Conservation (phyloP, 768 basidiomycete species). For the Brasilioporus rufonigricans region DNA sequence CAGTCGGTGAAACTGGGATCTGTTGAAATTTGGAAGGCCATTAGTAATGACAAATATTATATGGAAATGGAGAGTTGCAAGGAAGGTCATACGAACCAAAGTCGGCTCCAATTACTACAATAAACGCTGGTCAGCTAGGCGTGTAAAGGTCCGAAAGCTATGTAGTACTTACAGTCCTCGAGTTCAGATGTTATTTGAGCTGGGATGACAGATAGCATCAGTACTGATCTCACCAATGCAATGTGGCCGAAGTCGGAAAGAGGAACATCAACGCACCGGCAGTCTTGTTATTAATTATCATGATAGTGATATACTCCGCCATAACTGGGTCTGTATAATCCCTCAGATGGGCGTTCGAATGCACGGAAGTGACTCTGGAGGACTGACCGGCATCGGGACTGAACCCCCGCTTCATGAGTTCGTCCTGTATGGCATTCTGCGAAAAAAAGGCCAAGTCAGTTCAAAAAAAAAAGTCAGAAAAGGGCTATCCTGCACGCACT, state of each 20-base stretch:
- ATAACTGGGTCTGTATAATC: slow-evolving; percentile 69
- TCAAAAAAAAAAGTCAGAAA: slow-evolving; percentile 10
- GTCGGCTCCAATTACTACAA: slow-evolving; percentile 71
- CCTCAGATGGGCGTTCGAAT: slow-evolving; percentile 9
- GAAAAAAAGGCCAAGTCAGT: slow-evolving; percentile 11
- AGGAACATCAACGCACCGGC: slow-evolving; percentile 45
- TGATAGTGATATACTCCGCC: slow-evolving; percentile 94
- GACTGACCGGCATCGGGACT: slow-evolving; percentile 70
- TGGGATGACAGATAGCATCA: slow-evolving; percentile 27
- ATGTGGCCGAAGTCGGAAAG: background rate
- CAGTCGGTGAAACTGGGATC: slow-evolving; percentile 86
- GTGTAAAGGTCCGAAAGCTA: background rate
- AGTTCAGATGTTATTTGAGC: slow-evolving; percentile 88
- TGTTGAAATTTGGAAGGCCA: slow-evolving; percentile 27
- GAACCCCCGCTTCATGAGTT: slow-evolving; percentile 71
- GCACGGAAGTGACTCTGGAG: slow-evolving; percentile 4
- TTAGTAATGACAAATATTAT: slow-evolving; percentile 3
- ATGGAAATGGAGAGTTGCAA: slow-evolving; percentile 1
- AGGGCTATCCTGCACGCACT: slow-evolving; percentile 36
- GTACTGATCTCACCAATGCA: background rate
- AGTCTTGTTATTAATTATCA: slow-evolving; percentile 92
- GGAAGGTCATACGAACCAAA: slow-evolving; percentile 51
- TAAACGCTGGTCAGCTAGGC: slow-evolving; percentile 10
- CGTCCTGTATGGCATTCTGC: slow-evolving; percentile 78
- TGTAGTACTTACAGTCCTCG: slow-evolving; percentile 59